phyloP scores from a whole-genome alignment of 768 basidiomycete species.

The Kwoniella shandongensis region DNA sequence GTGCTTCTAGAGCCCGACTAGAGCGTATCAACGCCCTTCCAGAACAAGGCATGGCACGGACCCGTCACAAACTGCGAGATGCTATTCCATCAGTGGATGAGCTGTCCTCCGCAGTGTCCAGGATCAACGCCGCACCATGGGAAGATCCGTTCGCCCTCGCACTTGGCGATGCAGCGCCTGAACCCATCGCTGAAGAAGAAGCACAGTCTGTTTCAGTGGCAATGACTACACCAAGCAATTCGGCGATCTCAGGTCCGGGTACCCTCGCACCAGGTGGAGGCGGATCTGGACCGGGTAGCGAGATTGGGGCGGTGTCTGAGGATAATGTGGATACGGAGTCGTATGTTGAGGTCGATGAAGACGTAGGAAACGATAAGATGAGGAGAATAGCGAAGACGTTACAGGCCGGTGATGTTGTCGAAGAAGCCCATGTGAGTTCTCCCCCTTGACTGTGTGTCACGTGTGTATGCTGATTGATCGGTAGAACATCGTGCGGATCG shows the following conservation, averaged over 20 bases:
- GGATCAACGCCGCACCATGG: slow-evolving; percentile 46
- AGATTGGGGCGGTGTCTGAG: slow-evolving; percentile 12
- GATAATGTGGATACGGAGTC: slow-evolving; percentile 32
- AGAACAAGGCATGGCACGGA: slow-evolving; percentile 26
- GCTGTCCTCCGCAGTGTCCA: slow-evolving; percentile 47
- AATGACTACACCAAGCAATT: background rate
- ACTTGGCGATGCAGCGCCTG: slow-evolving; percentile 33
- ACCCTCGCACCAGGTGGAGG: background rate
- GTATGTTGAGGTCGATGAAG: slow-evolving; percentile 70
- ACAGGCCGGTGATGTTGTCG: slow-evolving; percentile 85
- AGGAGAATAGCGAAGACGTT: slow-evolving; percentile 80
- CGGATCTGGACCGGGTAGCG: slow-evolving; percentile 1
- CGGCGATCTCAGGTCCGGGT: background rate
- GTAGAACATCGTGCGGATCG: slow-evolving; percentile 79
- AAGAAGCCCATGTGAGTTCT: slow-evolving; percentile 56
- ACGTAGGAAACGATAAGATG: slow-evolving; percentile 66
- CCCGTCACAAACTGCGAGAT: slow-evolving; percentile 39
- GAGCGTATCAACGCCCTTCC: slow-evolving; percentile 32
- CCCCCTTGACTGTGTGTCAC: background rate
- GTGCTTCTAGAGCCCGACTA: slow-evolving; percentile 41
- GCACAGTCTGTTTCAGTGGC: slow-evolving; percentile 4
- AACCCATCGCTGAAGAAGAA: slow-evolving; percentile 40
- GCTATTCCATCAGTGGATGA: slow-evolving; percentile 49
- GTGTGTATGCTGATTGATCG: slow-evolving; percentile 54
- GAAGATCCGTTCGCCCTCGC: slow-evolving; percentile 51